A percentile compares a stretch with the other conserved stretches of the same genome.
phyloP scores from a whole-genome alignment of 768 basidiomycete species.

The Termitomyces sp. region DNA sequence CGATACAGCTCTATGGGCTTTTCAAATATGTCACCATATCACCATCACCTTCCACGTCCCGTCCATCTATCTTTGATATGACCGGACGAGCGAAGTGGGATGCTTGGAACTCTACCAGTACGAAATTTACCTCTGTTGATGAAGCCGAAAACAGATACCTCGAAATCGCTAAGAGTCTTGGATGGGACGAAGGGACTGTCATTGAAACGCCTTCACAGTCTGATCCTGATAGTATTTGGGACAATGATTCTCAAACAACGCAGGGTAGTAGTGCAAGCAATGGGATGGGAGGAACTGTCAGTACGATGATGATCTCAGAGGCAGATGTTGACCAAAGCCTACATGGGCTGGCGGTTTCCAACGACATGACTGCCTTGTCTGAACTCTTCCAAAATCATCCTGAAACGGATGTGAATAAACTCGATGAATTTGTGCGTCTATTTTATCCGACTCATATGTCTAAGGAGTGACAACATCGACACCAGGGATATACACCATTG shows the following conservation, averaged over 20 bases:
- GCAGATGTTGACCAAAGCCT: constrained; percentile 35
- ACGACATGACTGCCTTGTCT: constrained; percentile 44
- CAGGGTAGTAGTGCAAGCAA: constrained; percentile 26
- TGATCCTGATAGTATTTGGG: constrained; percentile 36
- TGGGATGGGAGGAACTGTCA: constrained; percentile 64
- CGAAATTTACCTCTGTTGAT: constrained; percentile 37
- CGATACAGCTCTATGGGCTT: constrained; percentile 72
- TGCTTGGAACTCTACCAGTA: constrained; percentile 61
- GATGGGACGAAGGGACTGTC: constrained; percentile 49
- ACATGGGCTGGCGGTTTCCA: constrained; percentile 63
- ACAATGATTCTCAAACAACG: constrained; percentile 36
- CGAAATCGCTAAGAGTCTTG: constrained; percentile 61
- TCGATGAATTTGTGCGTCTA: constrained; percentile 70
- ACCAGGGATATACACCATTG: constrained; percentile 82
- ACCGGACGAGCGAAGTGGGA: constrained; percentile 86
- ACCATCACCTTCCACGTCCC: constrained; percentile 45
- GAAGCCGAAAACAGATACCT: constrained; percentile 67
- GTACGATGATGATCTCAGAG: constrained; percentile 45
- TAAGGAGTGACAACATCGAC: constrained; percentile 1
- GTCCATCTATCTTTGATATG: constrained; percentile 77
- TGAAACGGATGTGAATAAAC: constrained; percentile 48
- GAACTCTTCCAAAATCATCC: constrained; percentile 39
- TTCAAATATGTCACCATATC: constrained; percentile 75
- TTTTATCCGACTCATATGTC: background rate
- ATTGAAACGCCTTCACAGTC: constrained; percentile 8